Percentiles rank a stretch among this genome's conserved stretches.
Conservation (phyloP, 345 rosid genomes). For the Hypericum perforatum region DNA sequence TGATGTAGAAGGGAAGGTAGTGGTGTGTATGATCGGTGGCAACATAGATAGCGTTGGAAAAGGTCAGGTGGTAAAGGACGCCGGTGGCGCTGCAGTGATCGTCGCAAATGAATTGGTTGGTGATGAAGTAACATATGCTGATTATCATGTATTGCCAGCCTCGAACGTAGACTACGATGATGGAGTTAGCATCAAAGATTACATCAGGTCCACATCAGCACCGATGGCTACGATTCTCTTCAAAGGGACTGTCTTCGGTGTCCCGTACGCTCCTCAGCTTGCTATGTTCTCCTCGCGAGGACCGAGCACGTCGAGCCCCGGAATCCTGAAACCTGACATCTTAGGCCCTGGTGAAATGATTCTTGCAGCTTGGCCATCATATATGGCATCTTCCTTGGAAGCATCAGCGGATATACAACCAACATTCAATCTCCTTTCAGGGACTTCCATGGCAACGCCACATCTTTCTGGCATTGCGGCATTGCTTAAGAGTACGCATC, state of each 20-base stretch:
- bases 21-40: not conserved
- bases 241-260: not conserved
- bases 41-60: not conserved
- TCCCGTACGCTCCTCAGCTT: not conserved
- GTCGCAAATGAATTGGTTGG: not conserved
- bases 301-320: not conserved
- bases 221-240: not conserved
- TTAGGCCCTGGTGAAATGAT: not conserved
- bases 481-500: not conserved
- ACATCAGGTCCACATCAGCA: conserved; percentile 14
- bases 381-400: too few relatives aligned
- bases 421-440: not conserved
- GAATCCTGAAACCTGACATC: conserved; percentile 5
- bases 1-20: not conserved
- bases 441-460: conserved; percentile 1
- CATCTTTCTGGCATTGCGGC: conserved; percentile 1
- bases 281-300: not conserved
- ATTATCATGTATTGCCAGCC: conserved; percentile 15
- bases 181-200: conserved; percentile 15
- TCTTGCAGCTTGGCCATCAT: not conserved
- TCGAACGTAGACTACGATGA: conserved; percentile 14
- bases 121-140: conserved; percentile 14
- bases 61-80: conserved; percentile 1
- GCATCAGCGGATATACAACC: not conserved
- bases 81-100: not conserved